Evolutionary conservation across 106 monocot species (phyloP), one percentile per base, ranked within the genome.

Genomic region (Cymbidium sinense): DNA sequence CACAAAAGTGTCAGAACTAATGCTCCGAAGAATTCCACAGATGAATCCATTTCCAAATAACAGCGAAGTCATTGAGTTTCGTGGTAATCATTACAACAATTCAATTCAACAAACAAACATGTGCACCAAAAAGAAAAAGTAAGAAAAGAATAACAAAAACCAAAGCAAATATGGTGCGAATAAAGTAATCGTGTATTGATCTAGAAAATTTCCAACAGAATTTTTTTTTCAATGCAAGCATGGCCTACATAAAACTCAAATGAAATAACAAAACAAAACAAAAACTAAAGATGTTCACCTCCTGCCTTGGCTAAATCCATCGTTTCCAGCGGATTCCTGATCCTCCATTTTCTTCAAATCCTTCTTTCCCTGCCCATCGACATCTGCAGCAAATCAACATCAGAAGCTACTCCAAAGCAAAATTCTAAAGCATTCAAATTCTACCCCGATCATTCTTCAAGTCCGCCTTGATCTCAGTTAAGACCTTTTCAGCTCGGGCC

Each of bases 391-490:
- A 78, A 67, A 35, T 19, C 62, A 34, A 17, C 39, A 64, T 34
- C 62, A 83, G 61, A 28, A 64, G 70, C 34, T 30, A 58, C 10
- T 36, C 74, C 35, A 29, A 23, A 21, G 4, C 50, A 50, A 72
- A 27, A 50, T 70, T 50, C 17, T 20, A 5, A 4, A 28, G 21
- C 58, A 17, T 43, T 11, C 7, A 37, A 39, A 76, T 19, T 18
- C 30, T 50, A 76, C 80, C 84, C n/a, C 81, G 82, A 81, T 83
- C 85, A 80, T 13, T 80, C 83, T 83, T 92, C 64, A 83, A 85
- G 83, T 94, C 93, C 50, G 89, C 81, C 55, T 85, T 86, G 83
- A 93, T 93, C 79, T 93, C 93, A 62, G 86, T 87, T 70, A 94
- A 79, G 29, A 91, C 94, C 78, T 82, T 91, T 84, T 90, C 93